These are phyloP conservation scores for Vitis vinifera DNA, from an alignment of 164 flowering plant genomes.

Conservation along the genomic window ASM3070453v1 NC_081811.1:1436001-1436500, in stretches of 20 bases:
- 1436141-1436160: neutral
- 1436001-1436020: neutral
- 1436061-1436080: neutral
- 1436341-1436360: neutral
- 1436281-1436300: slow-evolving; percentile 64
- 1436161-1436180: neutral
- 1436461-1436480: slow-evolving; percentile 60
- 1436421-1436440: slow-evolving; percentile 62
- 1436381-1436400: neutral
- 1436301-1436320: slow-evolving; percentile 77
- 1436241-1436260: slow-evolving; percentile 40
- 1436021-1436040: neutral
- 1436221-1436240: slow-evolving; percentile 43
- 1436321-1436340: slow-evolving; percentile 6
- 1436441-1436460: slow-evolving; percentile 52
- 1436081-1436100: neutral
- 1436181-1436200: slow-evolving; percentile 12
- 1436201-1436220: slow-evolving; percentile 58
- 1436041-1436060: neutral
- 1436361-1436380: neutral
- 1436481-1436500: neutral
- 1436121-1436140: neutral
- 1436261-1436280: slow-evolving; percentile 68
- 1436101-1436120: neutral
- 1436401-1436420: slow-evolving; percentile 58